Conservation (phyloP, 176 grass and related monocot species). For the Lolium rigidum region DNA sequence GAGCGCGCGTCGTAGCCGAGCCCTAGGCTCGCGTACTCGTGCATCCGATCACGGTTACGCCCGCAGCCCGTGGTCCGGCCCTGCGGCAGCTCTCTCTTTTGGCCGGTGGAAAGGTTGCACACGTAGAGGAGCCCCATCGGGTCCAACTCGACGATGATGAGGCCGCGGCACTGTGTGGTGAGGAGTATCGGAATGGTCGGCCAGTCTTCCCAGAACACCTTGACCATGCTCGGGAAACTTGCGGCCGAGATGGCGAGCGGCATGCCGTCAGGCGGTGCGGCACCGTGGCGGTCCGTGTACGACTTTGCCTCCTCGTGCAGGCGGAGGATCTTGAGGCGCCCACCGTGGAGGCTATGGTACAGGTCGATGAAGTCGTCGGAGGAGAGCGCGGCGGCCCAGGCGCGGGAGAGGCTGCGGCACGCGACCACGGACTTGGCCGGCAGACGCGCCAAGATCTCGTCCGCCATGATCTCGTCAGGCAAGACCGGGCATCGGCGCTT, state of each 20-base stretch:
- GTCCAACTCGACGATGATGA: not conserved
- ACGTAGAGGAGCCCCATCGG: not conserved
- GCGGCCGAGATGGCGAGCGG: not conserved
- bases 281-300: not conserved
- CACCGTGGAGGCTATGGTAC: not conserved
- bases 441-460: conserved; percentile 23
- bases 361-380: not conserved
- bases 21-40: not conserved
- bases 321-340: not conserved
- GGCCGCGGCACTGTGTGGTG: conserved; percentile 9
- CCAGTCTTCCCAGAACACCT: not conserved
- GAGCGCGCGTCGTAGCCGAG: not conserved
- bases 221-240: not conserved
- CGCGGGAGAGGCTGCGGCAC: conserved; percentile 25
- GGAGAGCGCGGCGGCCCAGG: conserved; percentile 22
- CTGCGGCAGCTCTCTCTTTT: conserved; percentile 3
- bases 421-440: conserved; percentile 38
- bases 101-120: conserved; percentile 13
- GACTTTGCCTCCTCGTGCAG: not conserved
- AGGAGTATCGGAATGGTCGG: not conserved
- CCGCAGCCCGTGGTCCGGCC: not conserved
- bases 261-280: not conserved
- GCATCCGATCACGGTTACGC: not conserved
- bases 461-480: conserved; percentile 14
- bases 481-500: not conserved